A percentile compares a stretch with the other conserved stretches of the same genome.
These are phyloP conservation scores for Aspergillus pseudonomiae DNA, from an alignment of 2,329 filamentous ascomycete genomes.

Conservation along the genomic window DNA sequence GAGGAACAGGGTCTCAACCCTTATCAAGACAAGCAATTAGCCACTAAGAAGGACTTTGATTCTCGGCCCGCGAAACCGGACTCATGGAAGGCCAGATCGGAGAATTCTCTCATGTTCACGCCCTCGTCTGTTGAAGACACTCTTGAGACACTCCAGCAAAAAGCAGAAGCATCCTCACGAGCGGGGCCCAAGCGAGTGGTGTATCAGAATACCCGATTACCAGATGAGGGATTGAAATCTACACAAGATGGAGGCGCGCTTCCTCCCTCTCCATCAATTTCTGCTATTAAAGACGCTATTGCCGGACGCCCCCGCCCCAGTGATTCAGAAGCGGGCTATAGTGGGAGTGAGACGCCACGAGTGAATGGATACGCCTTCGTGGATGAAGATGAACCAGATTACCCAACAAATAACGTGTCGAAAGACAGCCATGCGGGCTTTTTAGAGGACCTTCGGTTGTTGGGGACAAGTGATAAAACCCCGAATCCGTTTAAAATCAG, in stretches of 20 bases:
- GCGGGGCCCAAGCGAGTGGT: slow-evolving; percentile 76
- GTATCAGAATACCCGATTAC: slow-evolving; percentile 82
- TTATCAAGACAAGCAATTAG: slow-evolving; percentile 59
- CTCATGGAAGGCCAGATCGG: slow-evolving; percentile 72
- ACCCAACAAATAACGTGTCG: slow-evolving; percentile 21
- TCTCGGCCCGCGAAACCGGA: slow-evolving; percentile 77
- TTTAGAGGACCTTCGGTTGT: slow-evolving; percentile 37
- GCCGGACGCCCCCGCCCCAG: slow-evolving; percentile 67
- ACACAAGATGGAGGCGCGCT: slow-evolving; percentile 43
- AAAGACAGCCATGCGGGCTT: slow-evolving; percentile 8
- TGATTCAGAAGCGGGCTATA: slow-evolving; percentile 60
- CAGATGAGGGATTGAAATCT: slow-evolving; percentile 45
- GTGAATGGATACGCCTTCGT: slow-evolving; percentile 96
- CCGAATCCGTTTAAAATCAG: slow-evolving; percentile 81
- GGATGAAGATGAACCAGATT: slow-evolving; percentile 66
- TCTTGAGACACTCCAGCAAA: slow-evolving; percentile 64
- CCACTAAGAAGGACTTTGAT: slow-evolving; percentile 65
- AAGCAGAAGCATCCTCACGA: slow-evolving; percentile 69
- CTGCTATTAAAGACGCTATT: slow-evolving; percentile 81
- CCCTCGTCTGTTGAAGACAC: slow-evolving; percentile 55
- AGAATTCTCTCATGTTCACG: slow-evolving; percentile 85
- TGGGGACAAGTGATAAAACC: slow-evolving; percentile 50
- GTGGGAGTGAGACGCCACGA: slow-evolving; percentile 77
- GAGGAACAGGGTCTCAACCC: slow-evolving; percentile 63
- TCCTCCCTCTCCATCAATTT: slow-evolving; percentile 80